These are phyloP conservation scores for Podaxis carcinomalis DNA, from an alignment of 768 basidiomycete genomes.

Conservation along the genomic window DNA sequence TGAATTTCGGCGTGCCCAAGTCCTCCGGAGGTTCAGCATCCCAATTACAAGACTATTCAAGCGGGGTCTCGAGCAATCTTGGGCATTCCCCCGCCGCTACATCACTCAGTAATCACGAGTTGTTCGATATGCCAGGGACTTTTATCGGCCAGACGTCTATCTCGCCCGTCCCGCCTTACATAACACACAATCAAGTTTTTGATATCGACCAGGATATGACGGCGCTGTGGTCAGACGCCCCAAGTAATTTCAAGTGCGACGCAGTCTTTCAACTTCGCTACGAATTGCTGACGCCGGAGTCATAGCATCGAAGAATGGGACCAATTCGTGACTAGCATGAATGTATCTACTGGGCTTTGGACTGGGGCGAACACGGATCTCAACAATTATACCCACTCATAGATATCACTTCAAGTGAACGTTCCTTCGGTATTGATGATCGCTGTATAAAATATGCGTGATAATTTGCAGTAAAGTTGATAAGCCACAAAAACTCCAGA, in stretches of 20 bases:
- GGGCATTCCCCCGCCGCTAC: not conserved
- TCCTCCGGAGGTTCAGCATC: not conserved
- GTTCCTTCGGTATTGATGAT: too few species aligned
- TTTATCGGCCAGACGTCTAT: not conserved
- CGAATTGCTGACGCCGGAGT: not conserved
- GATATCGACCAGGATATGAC: slow-evolving; percentile 34
- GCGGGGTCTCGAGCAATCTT: not conserved
- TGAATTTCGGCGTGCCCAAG: slow-evolving; percentile 16
- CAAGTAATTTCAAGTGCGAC: slow-evolving; percentile 45
- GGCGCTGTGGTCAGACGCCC: slow-evolving; percentile 53
- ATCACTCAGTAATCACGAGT: not conserved
- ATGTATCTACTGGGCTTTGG: not conserved
- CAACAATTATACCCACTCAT: not conserved
- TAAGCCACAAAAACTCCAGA: too few species aligned
- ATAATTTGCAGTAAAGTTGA: too few species aligned
- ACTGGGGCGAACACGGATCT: not conserved
- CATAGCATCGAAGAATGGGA: slow-evolving; percentile 21
- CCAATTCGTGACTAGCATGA: slow-evolving; percentile 16
- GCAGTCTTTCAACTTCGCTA: slow-evolving; percentile 16
- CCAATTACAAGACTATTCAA: not conserved
- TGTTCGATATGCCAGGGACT: not conserved
- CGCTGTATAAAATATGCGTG: too few species aligned
- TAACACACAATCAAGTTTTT: not conserved
- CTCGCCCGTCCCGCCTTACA: not conserved
- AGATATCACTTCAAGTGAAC: too few species aligned